Conservation (phyloP, 75 land plant species). For the Gnetum montanum region DNA sequence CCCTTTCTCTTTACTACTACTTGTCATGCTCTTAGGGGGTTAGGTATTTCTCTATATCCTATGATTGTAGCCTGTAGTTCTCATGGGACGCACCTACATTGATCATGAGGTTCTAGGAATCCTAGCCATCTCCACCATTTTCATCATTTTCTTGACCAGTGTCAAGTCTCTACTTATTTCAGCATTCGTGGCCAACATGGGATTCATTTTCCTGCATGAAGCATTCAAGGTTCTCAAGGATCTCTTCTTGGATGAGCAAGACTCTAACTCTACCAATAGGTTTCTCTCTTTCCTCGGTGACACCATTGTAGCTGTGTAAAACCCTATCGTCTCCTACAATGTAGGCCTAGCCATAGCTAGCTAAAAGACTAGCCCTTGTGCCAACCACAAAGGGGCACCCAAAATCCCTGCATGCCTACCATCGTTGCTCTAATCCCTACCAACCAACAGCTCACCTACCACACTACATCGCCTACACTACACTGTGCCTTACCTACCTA, state of each 20-base stretch:
- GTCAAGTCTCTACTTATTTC: constrained; percentile 35
- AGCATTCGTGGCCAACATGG: constrained; percentile 21
- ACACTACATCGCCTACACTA: too few relatives aligned
- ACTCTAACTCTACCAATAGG: constrained; percentile 14
- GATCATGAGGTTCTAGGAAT: constrained; percentile 25
- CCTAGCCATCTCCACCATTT: constrained; percentile 18
- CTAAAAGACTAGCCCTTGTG: too few relatives aligned
- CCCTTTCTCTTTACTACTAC: constrained; percentile 40
- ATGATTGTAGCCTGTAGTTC: constrained; percentile 41
- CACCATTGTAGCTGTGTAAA: too few relatives aligned
- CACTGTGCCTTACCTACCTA: too few relatives aligned
- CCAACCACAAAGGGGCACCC: too few relatives aligned
- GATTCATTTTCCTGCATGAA: constrained; percentile 17
- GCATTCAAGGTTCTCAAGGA: constrained; percentile 42
- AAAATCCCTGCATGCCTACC: too few relatives aligned
- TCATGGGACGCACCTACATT: constrained; percentile 22
- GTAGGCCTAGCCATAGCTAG: too few relatives aligned
- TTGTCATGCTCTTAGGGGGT: constrained; percentile 26
- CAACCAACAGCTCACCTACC: too few relatives aligned
- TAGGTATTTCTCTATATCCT: constrained; percentile 50
- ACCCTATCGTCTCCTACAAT: too few relatives aligned
- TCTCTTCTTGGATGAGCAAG: constrained; percentile 36
- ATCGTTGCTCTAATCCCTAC: too few relatives aligned
- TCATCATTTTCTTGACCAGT: constrained; percentile 30
- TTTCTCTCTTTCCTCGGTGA: constrained; percentile 40